Conservation (phyloP, 148 eudicot genomes). For the Nepenthes mirabilis region DNA sequence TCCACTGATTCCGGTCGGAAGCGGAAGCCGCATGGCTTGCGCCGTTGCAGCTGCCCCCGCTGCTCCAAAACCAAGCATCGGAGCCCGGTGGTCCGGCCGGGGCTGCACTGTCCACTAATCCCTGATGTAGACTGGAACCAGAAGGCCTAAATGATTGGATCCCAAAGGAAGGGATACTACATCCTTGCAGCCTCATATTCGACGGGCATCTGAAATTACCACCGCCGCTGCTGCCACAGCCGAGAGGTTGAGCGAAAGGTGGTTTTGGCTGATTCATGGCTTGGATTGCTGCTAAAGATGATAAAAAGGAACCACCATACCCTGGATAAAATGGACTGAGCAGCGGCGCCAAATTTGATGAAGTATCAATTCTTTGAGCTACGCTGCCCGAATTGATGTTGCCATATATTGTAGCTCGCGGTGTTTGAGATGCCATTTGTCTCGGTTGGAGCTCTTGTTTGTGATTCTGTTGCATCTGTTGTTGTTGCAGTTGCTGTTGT, state of each 20-base stretch:
- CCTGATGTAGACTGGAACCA: background rate
- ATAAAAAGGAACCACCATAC: background rate
- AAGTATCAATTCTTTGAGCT: background rate
- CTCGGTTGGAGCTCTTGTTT: background rate
- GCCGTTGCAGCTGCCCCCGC: background rate
- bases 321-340: background rate
- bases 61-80: slow-evolving; percentile 1
- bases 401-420: background rate
- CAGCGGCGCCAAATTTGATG: background rate
- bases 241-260: background rate
- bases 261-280: background rate
- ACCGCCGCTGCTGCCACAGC: background rate
- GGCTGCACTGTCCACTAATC: background rate
- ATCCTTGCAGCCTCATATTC: background rate
- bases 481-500: background rate
- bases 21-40: no score
- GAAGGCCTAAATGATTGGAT: background rate
- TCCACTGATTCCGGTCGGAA: no score
- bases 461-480: background rate
- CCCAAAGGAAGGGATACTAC: background rate
- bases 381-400: background rate
- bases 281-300: background rate
- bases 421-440: no score
- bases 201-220: background rate
- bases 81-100: background rate